Percentiles rank a stretch among this genome's conserved stretches.
Conservation (phyloP, 2,329 filamentous ascomycete species). For the Neofusicoccum cordaticola region DNA sequence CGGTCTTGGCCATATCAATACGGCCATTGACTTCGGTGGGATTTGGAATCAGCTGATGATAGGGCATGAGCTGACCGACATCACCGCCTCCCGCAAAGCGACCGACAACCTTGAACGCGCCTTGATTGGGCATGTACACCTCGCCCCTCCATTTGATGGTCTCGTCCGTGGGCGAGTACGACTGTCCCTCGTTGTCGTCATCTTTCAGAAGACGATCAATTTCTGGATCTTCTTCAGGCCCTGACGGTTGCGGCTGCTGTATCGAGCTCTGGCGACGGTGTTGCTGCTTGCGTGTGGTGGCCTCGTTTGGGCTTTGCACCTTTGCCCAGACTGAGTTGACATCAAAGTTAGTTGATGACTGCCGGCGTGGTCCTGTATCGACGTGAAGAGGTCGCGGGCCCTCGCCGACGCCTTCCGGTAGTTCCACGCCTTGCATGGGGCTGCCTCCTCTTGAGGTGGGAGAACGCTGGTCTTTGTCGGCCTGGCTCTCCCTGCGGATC, state of each 20-base stretch:
- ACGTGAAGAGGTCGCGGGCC: conserved; percentile 28
- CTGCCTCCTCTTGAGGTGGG: conserved; percentile 22
- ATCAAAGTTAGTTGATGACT: conserved; percentile 68
- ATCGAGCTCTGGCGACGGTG: conserved; percentile 48
- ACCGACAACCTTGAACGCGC: conserved; percentile 72
- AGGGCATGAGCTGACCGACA: conserved; percentile 63
- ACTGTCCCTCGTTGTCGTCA: conserved; percentile 74
- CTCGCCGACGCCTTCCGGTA: conserved; percentile 32
- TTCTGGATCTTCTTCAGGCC: conserved; percentile 68
- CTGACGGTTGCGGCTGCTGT: conserved; percentile 25
- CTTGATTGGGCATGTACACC: conserved; percentile 63
- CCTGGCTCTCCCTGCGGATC: conserved; percentile 28
- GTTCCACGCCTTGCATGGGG: conserved; percentile 28
- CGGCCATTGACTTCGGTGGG: conserved; percentile 71
- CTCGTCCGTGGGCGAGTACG: conserved; percentile 74
- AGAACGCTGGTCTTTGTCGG: conserved; percentile 24
- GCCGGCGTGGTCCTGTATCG: conserved; percentile 42
- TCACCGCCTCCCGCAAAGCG: conserved; percentile 83
- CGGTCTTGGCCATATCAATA: conserved; percentile 77
- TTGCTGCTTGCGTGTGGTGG: conserved; percentile 38
- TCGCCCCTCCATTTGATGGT: conserved; percentile 56
- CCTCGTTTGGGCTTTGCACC: conserved; percentile 68
- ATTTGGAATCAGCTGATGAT: conserved; percentile 72
- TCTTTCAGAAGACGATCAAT: conserved; percentile 85
- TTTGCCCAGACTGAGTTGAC: conserved; percentile 83